Base-by-base conservation (phyloP, 2,329 filamentous ascomycete genomes). In the Colletotrichum limetticola region DNA sequence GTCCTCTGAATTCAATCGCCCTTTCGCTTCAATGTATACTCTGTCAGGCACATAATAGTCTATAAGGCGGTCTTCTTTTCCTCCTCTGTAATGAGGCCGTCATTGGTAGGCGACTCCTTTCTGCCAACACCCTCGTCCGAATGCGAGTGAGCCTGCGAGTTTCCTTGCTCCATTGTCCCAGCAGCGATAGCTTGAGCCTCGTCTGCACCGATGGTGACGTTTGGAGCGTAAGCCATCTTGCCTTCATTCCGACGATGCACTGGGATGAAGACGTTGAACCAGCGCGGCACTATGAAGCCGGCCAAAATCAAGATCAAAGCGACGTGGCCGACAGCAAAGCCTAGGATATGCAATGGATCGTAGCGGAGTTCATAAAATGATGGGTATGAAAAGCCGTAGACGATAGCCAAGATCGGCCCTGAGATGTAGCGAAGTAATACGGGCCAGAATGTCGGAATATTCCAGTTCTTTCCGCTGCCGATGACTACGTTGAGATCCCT, bases 401-500 rank as follows among this genome's bases (percentile, higher is more conserved):
- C 84, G 72, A 89, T 88, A 66, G 84, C 83, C 1, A 89, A 81
- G 22, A 87, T 83, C 0, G 86, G 87, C 0, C 83, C 86, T 16
- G 85, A 84, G 46, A 88, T 76, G 72, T 88, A 89, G 24, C 87
- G 86, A 0, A 88, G 78, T 0, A 90, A 79, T 1, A 86, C 78
- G 0, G 86, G 85, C 81, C 88, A 87, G 77, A 89, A 87, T 2
- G 65, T 71, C 0, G 89, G 88, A 28, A 91, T 89, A 3, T 78
- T 84, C 89, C 88, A 90, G 79, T 91, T 90, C 49, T 85, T 86
- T 63, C 87, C 87, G 4, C 80, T 82, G 9, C 86, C 88, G 26
- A 91, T 85, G 35, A 89, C 85, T 4, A 85, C 76, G 72, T 90
- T 90, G 28, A 90, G 84, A 75, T 90, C 88, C 30, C 84, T 84